Percentiles rank a stretch among this genome's conserved stretches.
phyloP scores from a whole-genome alignment of 768 basidiomycete species.

The Suillus tomentosus region DNA sequence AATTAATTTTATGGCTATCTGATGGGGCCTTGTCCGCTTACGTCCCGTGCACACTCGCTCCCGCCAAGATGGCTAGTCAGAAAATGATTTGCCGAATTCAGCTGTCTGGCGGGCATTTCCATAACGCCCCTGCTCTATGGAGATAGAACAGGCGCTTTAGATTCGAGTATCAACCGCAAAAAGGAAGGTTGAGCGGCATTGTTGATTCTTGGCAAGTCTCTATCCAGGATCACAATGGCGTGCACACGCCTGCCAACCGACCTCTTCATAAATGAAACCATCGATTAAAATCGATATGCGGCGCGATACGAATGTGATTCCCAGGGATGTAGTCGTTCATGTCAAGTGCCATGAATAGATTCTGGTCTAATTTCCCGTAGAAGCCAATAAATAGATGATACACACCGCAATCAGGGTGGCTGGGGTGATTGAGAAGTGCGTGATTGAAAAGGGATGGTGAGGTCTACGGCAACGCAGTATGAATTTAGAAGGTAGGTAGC shows the following conservation, averaged over 20 bases:
- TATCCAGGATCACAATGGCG: slow-evolving; percentile 14
- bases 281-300: slow-evolving; percentile 26
- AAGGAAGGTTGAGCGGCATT: slow-evolving; percentile 30
- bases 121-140: slow-evolving; percentile 21
- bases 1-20: slow-evolving; percentile 23
- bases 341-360: slow-evolving; percentile 19
- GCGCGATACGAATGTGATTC: slow-evolving; percentile 17
- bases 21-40: slow-evolving; percentile 33
- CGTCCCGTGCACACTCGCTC: slow-evolving; percentile 33
- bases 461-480: slow-evolving; percentile 18
- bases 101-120: slow-evolving; percentile 25
- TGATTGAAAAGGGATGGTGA: slow-evolving; percentile 17
- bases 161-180: slow-evolving; percentile 25
- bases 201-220: slow-evolving; percentile 21
- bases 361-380: slow-evolving; percentile 11
- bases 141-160: slow-evolving; percentile 22
- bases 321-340: slow-evolving; percentile 9
- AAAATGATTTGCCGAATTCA: slow-evolving; percentile 16
- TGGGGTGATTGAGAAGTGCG: slow-evolving; percentile 25
- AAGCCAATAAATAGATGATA: slow-evolving; percentile 12
- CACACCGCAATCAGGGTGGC: slow-evolving; percentile 21
- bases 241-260: slow-evolving; percentile 20
- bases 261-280: slow-evolving; percentile 27
- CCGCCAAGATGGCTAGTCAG: slow-evolving; percentile 27
- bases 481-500: slow-evolving; percentile 13